Evolutionary conservation across 805 yeast species (phyloP).

Genomic region (Schizosaccharomyces lindneri): DNA sequence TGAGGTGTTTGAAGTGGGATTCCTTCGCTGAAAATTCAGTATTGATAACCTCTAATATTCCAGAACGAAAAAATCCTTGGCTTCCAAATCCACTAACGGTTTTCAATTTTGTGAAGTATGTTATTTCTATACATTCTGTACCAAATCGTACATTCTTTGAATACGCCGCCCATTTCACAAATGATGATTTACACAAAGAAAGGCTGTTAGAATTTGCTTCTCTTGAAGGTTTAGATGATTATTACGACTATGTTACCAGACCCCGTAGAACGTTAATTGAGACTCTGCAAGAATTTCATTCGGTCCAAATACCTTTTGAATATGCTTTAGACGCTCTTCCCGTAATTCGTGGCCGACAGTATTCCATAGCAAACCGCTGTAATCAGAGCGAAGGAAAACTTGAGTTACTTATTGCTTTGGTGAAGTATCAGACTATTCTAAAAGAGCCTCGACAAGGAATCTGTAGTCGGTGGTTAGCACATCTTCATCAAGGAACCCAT

Average conservation of each 20-base stretch:
- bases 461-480: conserved; percentile 53
- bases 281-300: conserved; percentile 48
- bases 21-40: conserved; percentile 40
- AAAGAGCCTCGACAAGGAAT: conserved; percentile 55
- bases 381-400: conserved; percentile 13
- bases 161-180: conserved; percentile 47
- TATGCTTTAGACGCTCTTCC: conserved; percentile 62
- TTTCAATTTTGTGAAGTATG: conserved; percentile 46
- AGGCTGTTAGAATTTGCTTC: conserved; percentile 52
- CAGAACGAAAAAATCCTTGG: conserved; percentile 20
- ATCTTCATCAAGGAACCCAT: conserved; percentile 22
- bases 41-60: conserved; percentile 9
- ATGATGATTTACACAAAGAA: conserved; percentile 38
- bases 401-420: conserved; percentile 61
- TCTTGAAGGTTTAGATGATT: conserved; percentile 36
- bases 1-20: conserved; percentile 52
- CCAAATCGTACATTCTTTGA: conserved; percentile 70
- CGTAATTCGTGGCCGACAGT: conserved; percentile 50
- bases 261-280: conserved; percentile 77
- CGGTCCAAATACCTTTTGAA: conserved; percentile 49
- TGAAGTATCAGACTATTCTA: conserved; percentile 62
- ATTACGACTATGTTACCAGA: conserved; percentile 76
- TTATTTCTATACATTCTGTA: conserved; percentile 56
- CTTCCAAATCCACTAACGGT: conserved; percentile 38
- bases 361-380: conserved; percentile 54